Base-by-base conservation (phyloP, 768 basidiomycete species). In the Strobilomyces echinocephalus region DNA sequence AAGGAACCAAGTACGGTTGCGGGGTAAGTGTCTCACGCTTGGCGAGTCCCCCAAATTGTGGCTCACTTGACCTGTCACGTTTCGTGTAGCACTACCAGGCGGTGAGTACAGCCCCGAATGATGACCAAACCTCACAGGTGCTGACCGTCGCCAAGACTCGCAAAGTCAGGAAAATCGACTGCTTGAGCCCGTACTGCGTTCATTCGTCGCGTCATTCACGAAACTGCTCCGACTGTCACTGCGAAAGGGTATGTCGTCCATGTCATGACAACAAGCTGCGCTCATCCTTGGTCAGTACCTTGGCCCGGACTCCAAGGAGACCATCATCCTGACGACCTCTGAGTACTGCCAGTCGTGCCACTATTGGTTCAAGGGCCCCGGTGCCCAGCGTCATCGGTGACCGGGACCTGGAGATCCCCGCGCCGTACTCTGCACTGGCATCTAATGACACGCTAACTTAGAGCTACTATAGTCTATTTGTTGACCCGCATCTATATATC, bases 1-100 rank as follows among this genome's bases (percentile, higher is more conserved):
- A 87, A 77, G 88, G 85, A 58, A 83, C 79, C 56, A 82, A 83
- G 73, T 76, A 83, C 64, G 86, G 84, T 64, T 91, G 88, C 68
- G 88, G 88, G 66, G 69, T 63, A 69, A 69, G 63, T 59, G 21
- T 66, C 60, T 53, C 69, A 64, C 69, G 68, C 63, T 10, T 7
- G 50, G 50, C 30, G 36, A 14, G 49, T 39, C 18, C 36, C 44
- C 31, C 10, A 4, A 4, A 35, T 21, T 21, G 11, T 12, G 9
- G 53, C 52, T 52, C 52, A 58, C 30, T 11, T 20, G 36, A 16
- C 35, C 56, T 46, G 58, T 48, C 51, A 43, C 21, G 16, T 45
- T 61, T 41, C 42, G 21, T 56, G 48, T 58, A 80, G 78, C 89
- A 91, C 76, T 91, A 89, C 70, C 75, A 82, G 47, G 78, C 83